Evolutionary conservation across 345 rosid species (phyloP), one percentile per base, ranked within the genome.

Genomic region (Bruguiera sexangula): DNA sequence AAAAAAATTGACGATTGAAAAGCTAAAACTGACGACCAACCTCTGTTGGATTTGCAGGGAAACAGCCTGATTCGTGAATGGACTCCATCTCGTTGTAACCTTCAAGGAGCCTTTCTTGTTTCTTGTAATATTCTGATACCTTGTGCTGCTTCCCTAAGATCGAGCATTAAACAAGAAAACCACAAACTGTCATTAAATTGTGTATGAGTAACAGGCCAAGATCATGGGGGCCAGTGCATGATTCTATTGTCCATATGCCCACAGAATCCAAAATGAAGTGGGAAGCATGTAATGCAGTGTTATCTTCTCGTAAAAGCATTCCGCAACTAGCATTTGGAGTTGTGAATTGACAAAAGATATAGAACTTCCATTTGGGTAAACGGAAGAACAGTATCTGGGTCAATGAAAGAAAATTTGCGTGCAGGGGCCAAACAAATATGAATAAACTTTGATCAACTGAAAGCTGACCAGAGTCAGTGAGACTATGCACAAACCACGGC

Each of bases 31-130:
- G 46, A 22, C 18, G 43, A 19, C 61, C 21, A 58, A 91, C 96
- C 92, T 88, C 93, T 1, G 93, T 83, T 26, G 83, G 86, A 54
- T 68, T 76, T 75, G 70, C 86, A 55, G 90, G 82, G 62, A 80
- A 78, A 61, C 70, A 67, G 22, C 85, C 93, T 6, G 78, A 76
- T 52, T 88, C 87, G 26, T 77, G 75, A 68, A 92, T 81, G 51
- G 90, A 72, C 63, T 89, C 86, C 97, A 92, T 88, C 77, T 88
- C 97, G 76, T 81, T 83, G 68, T 79, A 92, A 53, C 90, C 90
- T 65, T 82, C 86, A 7, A 87, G 90, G 21, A 92, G 96, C 72
- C 78, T 83, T 69, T 86, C 96, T 77, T 92, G 97, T 78, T 84
- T 84, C 80, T 87, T 78, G 86, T 91, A 91, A 65, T 91, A 91